These are phyloP conservation scores for Mrakia hoshinonis DNA, from an alignment of 768 basidiomycete species.

Conservation along the genomic window DNA sequence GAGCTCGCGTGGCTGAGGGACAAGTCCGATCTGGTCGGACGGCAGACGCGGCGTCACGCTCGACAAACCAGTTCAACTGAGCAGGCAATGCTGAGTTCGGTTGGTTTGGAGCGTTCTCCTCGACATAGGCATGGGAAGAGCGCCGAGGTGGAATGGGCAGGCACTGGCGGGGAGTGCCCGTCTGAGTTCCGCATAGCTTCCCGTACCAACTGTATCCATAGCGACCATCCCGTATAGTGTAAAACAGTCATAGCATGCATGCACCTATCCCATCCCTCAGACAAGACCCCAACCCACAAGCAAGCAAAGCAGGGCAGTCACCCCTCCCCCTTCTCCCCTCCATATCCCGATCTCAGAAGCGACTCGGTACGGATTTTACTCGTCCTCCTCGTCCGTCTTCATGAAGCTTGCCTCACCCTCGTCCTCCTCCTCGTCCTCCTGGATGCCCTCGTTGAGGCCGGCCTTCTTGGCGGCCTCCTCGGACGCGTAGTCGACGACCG, in stretches of 20 bases:
- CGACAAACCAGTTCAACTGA: no score
- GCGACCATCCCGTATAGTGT: no score
- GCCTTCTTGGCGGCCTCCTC: slow-evolving; percentile 25
- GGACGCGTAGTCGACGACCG: slow-evolving; percentile 25
- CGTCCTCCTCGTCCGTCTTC: slow-evolving; percentile 12
- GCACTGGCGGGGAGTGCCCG: no score
- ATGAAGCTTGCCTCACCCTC: slow-evolving; percentile 14
- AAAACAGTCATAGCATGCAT: no score
- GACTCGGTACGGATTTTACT: background rate
- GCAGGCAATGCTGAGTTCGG: no score
- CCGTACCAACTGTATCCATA: no score
- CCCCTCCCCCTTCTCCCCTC: background rate
- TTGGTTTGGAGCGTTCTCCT: no score
- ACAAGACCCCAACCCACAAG: no score
- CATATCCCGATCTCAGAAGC: background rate
- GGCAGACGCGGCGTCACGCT: background rate
- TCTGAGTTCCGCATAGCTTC: no score
- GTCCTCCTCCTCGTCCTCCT: slow-evolving; percentile 13
- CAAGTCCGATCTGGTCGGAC: background rate
- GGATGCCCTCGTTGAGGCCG: slow-evolving; percentile 8
- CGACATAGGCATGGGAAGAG: no score
- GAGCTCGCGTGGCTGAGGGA: background rate
- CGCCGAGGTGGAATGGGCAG: no score
- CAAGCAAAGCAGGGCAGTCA: background rate
- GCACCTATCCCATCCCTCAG: no score